Evolutionary conservation across 208 protist genomes (phyloP).

Genomic region (Sergeia podlipaevii): DNA sequence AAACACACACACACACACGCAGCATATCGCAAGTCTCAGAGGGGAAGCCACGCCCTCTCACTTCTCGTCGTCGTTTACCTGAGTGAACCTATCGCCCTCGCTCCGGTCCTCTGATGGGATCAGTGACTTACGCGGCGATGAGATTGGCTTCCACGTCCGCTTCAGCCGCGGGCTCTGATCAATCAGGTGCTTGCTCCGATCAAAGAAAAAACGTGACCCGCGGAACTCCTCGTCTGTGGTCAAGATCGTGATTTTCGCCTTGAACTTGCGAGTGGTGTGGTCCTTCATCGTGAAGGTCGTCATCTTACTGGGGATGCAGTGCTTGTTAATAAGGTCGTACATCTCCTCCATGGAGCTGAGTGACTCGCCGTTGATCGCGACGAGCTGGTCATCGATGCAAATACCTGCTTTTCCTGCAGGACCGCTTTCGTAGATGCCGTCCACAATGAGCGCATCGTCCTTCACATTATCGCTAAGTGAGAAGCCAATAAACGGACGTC

Average conservation of each 20-base stretch:
- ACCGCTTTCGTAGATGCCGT: conserved; percentile 14
- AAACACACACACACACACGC: too few relatives aligned
- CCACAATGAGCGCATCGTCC: conserved; percentile 14
- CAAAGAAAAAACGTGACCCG: conserved; percentile 16
- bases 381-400: conserved; percentile 16
- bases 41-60: too few relatives aligned
- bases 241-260: conserved; percentile 15
- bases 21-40: too few relatives aligned
- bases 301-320: conserved; percentile 12
- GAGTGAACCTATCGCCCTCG: too few relatives aligned
- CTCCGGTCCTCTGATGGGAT: too few relatives aligned
- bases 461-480: conserved; percentile 16
- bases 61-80: too few relatives aligned
- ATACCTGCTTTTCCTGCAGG: conserved; percentile 14
- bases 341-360: conserved; percentile 10
- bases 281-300: conserved; percentile 5
- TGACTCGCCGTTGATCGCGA: conserved; percentile 5
- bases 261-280: background rate
- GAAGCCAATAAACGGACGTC: conserved; percentile 21
- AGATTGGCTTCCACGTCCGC: conserved; percentile 6
- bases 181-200: conserved; percentile 13
- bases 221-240: conserved; percentile 15
- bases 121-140: too few relatives aligned
- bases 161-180: conserved; percentile 15
- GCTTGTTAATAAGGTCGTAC: conserved; percentile 4